phyloP scores from a whole-genome alignment of 306 rosid species.

The Parietaria judaica region DNA sequence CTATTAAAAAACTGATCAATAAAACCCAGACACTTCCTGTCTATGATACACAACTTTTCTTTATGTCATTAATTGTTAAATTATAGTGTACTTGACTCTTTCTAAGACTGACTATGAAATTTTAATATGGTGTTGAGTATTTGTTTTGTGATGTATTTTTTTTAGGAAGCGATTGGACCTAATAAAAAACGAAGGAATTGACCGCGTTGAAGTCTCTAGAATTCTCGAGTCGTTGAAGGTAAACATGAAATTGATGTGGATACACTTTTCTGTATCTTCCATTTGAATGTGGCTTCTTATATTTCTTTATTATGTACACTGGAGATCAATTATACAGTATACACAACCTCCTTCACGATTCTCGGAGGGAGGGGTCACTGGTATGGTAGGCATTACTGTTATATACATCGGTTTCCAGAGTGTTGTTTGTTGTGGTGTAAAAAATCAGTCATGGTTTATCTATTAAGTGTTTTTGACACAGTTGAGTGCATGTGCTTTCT shows the following conservation, averaged over 20 bases:
- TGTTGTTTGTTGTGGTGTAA: too few species aligned
- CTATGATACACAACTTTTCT: background rate
- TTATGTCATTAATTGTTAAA: background rate
- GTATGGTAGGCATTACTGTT: slow-evolving; percentile 30
- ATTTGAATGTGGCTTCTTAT: background rate
- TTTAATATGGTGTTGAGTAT: too few species aligned
- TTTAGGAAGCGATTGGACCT: slow-evolving; percentile 54
- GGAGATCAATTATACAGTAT: slow-evolving; percentile 58
- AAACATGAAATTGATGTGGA: slow-evolving; percentile 1
- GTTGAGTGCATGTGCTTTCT: too few species aligned
- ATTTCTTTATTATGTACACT: slow-evolving; percentile 42
- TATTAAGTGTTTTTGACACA: background rate
- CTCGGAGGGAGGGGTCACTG: slow-evolving; percentile 79
- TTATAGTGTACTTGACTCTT: background rate
- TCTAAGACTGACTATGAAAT: too few species aligned
- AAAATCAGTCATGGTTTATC: too few species aligned
- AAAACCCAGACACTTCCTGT: background rate
- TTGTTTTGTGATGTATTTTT: background rate
- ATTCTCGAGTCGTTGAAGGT: slow-evolving; percentile 68
- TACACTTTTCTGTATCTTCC: background rate
- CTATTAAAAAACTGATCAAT: background rate
- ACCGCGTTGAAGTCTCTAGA: slow-evolving; percentile 37
- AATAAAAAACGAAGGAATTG: slow-evolving; percentile 40
- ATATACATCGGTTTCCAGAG: background rate
- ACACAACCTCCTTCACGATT: slow-evolving; percentile 87